Conservation (phyloP, 805 yeast species). For the Naumovozyma baii region DNA sequence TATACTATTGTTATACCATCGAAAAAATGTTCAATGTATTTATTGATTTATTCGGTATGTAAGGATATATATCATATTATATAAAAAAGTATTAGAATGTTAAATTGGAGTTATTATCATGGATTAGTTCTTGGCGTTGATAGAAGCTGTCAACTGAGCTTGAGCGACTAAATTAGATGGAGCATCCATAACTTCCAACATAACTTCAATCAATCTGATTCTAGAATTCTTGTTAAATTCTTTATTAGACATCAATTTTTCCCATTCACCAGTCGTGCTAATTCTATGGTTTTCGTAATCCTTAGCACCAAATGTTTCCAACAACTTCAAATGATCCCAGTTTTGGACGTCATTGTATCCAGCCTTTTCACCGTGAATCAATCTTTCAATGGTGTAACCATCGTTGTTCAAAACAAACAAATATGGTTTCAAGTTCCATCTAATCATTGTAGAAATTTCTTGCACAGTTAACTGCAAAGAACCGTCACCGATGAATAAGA, state of each 20-base stretch:
- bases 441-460: constrained; percentile 57
- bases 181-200: constrained; percentile 59
- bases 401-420: constrained; percentile 59
- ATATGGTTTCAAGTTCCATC: constrained; percentile 56
- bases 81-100: no score
- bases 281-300: constrained; percentile 44
- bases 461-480: constrained; percentile 64
- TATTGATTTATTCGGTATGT: no score
- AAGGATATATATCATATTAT: no score
- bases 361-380: constrained; percentile 57
- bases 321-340: constrained; percentile 51
- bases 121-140: constrained; percentile 28
- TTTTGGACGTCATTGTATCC: constrained; percentile 54
- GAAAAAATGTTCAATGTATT: no score
- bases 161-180: constrained; percentile 52
- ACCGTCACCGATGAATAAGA: constrained; percentile 64
- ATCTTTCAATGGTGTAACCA: constrained; percentile 65
- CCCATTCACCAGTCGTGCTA: constrained; percentile 46
- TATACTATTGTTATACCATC: no score
- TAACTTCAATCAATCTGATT: constrained; percentile 54
- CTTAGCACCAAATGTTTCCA: constrained; percentile 39
- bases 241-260: constrained; percentile 36
- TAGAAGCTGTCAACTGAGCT: constrained; percentile 47
- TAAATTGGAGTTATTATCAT: no score
- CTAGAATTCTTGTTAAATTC: constrained; percentile 44